Conservation (phyloP, 805 yeast genomes). For the Soucietia sequanensis region DNA sequence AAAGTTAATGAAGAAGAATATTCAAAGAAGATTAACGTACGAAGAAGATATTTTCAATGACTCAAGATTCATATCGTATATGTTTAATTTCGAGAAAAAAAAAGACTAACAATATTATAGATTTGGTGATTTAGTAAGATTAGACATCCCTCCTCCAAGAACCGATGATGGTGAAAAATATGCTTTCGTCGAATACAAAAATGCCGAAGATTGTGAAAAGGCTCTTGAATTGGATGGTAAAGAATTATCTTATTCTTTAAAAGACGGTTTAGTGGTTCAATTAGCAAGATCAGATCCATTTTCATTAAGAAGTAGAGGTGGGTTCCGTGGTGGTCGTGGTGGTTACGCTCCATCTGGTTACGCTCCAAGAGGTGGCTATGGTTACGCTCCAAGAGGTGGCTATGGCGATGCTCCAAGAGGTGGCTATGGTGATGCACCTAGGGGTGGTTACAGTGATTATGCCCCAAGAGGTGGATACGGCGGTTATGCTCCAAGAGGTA, state of each 20-base stretch:
- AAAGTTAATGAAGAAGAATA: not conserved
- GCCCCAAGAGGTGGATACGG: conserved; percentile 10
- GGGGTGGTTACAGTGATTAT: conserved; percentile 19
- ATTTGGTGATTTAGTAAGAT: conserved; percentile 55
- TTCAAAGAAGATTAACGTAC: conserved; percentile 1
- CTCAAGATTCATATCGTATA: no score
- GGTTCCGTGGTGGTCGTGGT: conserved; percentile 28
- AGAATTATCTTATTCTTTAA: conserved; percentile 39
- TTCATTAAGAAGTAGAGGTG: conserved; percentile 34
- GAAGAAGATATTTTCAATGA: not conserved
- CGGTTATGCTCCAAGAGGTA: conserved; percentile 10
- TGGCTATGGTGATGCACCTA: conserved; percentile 5
- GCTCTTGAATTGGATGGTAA: conserved; percentile 51
- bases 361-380: conserved; percentile 5
- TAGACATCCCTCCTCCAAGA: conserved; percentile 64
- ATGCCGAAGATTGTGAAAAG: conserved; percentile 50
- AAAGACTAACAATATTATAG: conserved; percentile 24
- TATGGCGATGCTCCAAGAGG: conserved; percentile 16
- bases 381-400: conserved; percentile 16
- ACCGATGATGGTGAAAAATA: conserved; percentile 57
- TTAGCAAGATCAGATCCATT: conserved; percentile 57
- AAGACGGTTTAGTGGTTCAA: conserved; percentile 48
- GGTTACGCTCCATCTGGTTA: conserved; percentile 8
- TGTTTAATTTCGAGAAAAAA: no score
- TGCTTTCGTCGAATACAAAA: conserved; percentile 62